Evolutionary conservation across 352 stramenopile species (phyloP).

Genomic region (Pythium phragmiticola): DNA sequence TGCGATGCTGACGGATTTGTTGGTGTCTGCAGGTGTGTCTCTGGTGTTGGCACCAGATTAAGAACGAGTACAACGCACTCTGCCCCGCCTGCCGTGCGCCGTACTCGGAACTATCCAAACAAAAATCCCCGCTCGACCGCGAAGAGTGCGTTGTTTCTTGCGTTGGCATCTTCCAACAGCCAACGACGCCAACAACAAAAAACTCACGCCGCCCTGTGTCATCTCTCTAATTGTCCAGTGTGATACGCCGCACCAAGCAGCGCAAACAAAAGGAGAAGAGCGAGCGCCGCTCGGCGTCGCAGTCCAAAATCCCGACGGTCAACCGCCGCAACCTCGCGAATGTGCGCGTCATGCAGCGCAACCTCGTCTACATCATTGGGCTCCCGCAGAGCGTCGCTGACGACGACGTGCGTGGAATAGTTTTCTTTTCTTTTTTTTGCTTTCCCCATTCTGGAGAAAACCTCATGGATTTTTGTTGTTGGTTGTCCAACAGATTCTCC

Average conservation of each 20-base stretch:
- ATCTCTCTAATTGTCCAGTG: conserved; percentile 30
- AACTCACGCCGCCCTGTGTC: not conserved
- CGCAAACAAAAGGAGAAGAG: conserved; percentile 85
- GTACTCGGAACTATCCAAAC: conserved; percentile 93
- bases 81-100: conserved; percentile 97
- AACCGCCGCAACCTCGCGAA: conserved; percentile 88
- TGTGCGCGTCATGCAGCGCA: conserved; percentile 92
- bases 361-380: conserved; percentile 95
- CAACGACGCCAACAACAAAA: not conserved
- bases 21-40: conserved; percentile 90
- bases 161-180: not conserved
- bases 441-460: not conserved
- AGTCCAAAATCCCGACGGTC: conserved; percentile 37
- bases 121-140: conserved; percentile 92
- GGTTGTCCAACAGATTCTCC: conserved; percentile 47
- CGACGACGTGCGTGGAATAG: conserved; percentile 49
- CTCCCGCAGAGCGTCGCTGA: conserved; percentile 83
- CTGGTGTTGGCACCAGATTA: conserved; percentile 99
- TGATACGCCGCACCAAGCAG: conserved; percentile 76
- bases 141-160: conserved; percentile 71
- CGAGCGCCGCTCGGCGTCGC: conserved; percentile 57
- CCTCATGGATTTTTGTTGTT: not conserved
- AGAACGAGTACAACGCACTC: conserved; percentile 97
- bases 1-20: not conserved
- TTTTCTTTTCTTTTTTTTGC: not conserved